These are phyloP conservation scores for Mycena leptocephala DNA, from an alignment of 768 basidiomycete genomes.

Conservation along the genomic window DNA sequence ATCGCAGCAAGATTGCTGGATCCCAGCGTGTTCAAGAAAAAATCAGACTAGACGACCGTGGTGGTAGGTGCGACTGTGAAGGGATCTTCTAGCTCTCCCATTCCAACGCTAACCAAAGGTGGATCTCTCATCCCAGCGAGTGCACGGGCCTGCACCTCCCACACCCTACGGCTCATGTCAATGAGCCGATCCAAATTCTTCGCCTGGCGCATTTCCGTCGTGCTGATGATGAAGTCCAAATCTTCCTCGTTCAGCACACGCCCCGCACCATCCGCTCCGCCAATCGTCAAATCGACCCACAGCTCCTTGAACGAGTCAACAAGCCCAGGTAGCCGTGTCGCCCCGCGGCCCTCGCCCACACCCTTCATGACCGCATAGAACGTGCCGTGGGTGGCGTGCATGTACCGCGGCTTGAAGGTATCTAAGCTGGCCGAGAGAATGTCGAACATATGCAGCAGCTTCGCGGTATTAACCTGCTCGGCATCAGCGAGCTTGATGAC, in stretches of 20 bases:
- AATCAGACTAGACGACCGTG: not conserved
- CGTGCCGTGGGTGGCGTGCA: constrained; percentile 42
- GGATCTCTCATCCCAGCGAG: constrained; percentile 24
- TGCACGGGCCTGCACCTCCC: constrained; percentile 36
- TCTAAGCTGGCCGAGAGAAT: constrained; percentile 34
- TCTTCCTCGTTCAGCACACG: constrained; percentile 30
- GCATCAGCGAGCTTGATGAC: constrained; percentile 42
- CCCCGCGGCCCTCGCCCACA: constrained; percentile 36
- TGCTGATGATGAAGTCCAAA: constrained; percentile 34
- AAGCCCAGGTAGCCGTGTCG: constrained; percentile 7
- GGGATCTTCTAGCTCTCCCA: constrained; percentile 22
- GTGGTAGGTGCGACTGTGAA: constrained; percentile 9
- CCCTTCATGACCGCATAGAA: constrained; percentile 44
- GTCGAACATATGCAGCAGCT: constrained; percentile 45
- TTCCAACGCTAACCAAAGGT: constrained; percentile 20
- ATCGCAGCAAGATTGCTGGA: not conserved
- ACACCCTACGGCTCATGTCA: constrained; percentile 27
- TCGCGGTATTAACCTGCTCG: constrained; percentile 40
- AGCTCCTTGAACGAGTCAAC: constrained; percentile 31
- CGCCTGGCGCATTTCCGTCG: constrained; percentile 30
- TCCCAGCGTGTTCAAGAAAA: not conserved
- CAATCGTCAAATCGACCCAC: constrained; percentile 36
- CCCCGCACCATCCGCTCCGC: constrained; percentile 32
- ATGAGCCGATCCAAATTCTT: constrained; percentile 30
- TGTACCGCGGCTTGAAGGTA: constrained; percentile 40